phyloP scores from a whole-genome alignment of 805 yeast genomes.

The Kazachstania bromeliacearum region DNA sequence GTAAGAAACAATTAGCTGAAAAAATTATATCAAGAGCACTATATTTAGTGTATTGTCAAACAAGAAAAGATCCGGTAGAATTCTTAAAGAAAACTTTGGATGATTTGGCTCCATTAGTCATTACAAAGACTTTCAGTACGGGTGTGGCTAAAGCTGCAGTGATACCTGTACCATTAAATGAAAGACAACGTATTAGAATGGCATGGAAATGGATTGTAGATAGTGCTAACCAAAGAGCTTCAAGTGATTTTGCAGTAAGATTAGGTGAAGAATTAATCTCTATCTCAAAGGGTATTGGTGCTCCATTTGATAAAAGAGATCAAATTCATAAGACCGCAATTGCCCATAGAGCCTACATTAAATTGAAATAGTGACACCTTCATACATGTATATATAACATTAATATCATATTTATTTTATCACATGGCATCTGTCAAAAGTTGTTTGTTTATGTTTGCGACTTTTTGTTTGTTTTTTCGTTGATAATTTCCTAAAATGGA shows the following conservation, averaged over 20 bases:
- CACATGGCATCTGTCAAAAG: too few species aligned
- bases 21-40: conserved; percentile 66
- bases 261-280: conserved; percentile 80
- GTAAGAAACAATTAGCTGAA: conserved; percentile 75
- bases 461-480: too few species aligned
- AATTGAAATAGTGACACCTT: conserved; percentile 25
- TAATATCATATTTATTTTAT: neutral
- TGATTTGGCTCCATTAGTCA: conserved; percentile 74
- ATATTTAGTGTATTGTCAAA: conserved; percentile 51
- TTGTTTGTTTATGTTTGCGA: too few species aligned
- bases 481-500: too few species aligned
- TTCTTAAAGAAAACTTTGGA: conserved; percentile 68
- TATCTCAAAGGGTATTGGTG: conserved; percentile 67
- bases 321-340: conserved; percentile 81
- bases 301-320: conserved; percentile 75
- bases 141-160: conserved; percentile 77
- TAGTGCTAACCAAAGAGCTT: conserved; percentile 68
- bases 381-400: conserved; percentile 1
- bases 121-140: conserved; percentile 65
- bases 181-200: conserved; percentile 73
- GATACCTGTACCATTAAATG: conserved; percentile 75
- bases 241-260: conserved; percentile 77
- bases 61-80: conserved; percentile 70
- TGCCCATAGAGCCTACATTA: conserved; percentile 75
- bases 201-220: conserved; percentile 90